A percentile compares a stretch with the other conserved stretches of the same genome.
Evolutionary conservation across 345 rosid species (phyloP).

Genomic region (Chamaenerion angustifolium): DNA sequence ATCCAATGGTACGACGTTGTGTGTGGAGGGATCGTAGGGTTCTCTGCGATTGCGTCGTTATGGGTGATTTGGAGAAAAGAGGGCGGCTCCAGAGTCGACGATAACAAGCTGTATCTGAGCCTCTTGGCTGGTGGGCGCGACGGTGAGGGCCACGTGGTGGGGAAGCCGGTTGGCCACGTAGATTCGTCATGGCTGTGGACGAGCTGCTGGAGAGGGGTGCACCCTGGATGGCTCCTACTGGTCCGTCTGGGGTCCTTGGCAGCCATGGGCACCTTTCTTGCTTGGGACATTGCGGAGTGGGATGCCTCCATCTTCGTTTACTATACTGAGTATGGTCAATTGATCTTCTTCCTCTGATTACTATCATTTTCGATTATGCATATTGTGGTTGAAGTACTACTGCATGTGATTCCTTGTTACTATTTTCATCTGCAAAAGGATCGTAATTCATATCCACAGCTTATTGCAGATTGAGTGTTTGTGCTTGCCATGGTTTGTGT

Average conservation of each 20-base stretch:
- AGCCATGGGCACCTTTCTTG: conserved; percentile 38
- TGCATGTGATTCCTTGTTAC: no score
- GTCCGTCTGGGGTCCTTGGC: conserved; percentile 49
- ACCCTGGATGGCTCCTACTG: conserved; percentile 64
- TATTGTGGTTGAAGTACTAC: no score
- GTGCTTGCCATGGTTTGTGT: no score
- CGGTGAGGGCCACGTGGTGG: conserved; percentile 1
- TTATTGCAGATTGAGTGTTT: no score
- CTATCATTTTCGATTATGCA: background rate
- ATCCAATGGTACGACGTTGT: conserved; percentile 10
- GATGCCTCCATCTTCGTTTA: conserved; percentile 49
- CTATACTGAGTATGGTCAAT: conserved; percentile 60
- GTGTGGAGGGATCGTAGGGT: conserved; percentile 9
- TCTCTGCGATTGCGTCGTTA: conserved; percentile 6
- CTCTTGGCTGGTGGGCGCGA: conserved; percentile 8
- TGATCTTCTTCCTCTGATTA: background rate
- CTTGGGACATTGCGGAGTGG: conserved; percentile 65
- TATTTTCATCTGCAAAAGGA: no score
- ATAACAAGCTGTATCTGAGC: conserved; percentile 11
- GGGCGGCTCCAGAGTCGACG: conserved; percentile 10
- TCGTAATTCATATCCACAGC: no score
- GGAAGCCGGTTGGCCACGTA: conserved; percentile 10
- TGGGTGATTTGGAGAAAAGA: conserved; percentile 13
- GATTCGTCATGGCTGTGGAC: conserved; percentile 35
- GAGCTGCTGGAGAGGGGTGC: conserved; percentile 66